Evolutionary conservation across 176 grass and related monocot species (phyloP), one percentile per base, ranked within the genome.

Genomic region (Guadua angustifolia): DNA sequence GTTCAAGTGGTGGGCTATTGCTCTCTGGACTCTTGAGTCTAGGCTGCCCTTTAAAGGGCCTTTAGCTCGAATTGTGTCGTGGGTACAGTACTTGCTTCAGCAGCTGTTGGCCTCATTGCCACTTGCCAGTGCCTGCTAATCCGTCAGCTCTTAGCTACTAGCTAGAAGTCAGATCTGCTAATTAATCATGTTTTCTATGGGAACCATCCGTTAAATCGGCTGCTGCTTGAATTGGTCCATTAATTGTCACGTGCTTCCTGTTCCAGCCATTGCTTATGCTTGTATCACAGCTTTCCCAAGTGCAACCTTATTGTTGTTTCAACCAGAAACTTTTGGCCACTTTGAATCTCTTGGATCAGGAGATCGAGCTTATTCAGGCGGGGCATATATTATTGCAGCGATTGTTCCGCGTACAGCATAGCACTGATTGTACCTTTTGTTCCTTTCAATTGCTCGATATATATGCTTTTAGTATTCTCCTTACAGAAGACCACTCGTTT

Each of bases 391-490:
- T 74, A 87, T 90, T 87, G 80, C 74, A 79, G 79, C 79, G 84
- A 90, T 90, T 86, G 88, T 86, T 87, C 84, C 68, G 84, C 74
- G 33, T 53, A 87, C 69, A 80, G 61, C 75, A 74, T 87, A 79
- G 69, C 89, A 75, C 84, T 90, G 89, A 79, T 84, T 83, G 84
- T 69, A 79, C 84, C 84, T 87, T 90, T 83, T 87, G 84, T 69
- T 78, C 47, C 84, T 80, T 90, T 52, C 26, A 46, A 87, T 84
- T 84, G 80, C 84, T 64, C 80, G 77, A 75, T 40, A 32, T 14
- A 85, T 77, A 69, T 75, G 42, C 67, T 79, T 86, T 78, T 42
- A 26, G 61, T 57, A 73, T 86, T 70, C 57, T 71, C 38, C 67
- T 26, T 66, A 7, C 44, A 39, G 18, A 77, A 72, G 83, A 45